Conservation (phyloP, 192 early-diverging fungal genomes). For the Coemansia sp. region DNA sequence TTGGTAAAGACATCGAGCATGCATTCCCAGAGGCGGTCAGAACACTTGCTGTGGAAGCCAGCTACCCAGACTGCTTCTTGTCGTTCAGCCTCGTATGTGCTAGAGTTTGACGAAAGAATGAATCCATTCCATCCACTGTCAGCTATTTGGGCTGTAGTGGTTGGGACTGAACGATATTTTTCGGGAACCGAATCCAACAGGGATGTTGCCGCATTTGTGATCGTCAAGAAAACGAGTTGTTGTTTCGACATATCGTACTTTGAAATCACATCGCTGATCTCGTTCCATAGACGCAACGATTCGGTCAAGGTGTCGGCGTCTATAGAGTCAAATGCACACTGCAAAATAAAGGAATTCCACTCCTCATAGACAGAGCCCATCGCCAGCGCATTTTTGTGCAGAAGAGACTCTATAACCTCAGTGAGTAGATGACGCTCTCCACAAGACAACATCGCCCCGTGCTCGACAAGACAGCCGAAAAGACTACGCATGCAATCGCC, state of each 20-base stretch:
- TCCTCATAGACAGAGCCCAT: background rate
- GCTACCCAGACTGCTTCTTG: slow-evolving; percentile 12
- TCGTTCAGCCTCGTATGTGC: background rate
- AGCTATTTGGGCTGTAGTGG: background rate
- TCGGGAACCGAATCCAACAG: slow-evolving; percentile 1
- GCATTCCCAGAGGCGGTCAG: slow-evolving; percentile 23
- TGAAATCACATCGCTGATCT: background rate
- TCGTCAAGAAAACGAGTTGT: background rate
- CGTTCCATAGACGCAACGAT: background rate
- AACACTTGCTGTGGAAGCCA: background rate
- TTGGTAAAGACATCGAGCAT: slow-evolving; percentile 10
- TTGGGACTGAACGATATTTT: background rate
- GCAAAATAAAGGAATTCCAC: slow-evolving; percentile 16
- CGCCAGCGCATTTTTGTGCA: slow-evolving; percentile 3
- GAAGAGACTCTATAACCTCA: slow-evolving; percentile 3
- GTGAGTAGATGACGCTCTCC: background rate
- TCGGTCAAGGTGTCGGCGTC: background rate
- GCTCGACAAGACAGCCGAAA: background rate
- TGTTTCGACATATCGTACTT: slow-evolving; percentile 2
- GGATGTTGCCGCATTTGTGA: background rate
- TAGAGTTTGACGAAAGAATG: background rate
- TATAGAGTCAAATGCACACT: background rate
- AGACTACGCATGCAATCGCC: background rate
- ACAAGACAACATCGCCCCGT: no score
- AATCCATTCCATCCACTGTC: slow-evolving; percentile 6